Evolutionary conservation across 1,139 yeast species (phyloP).

Genomic region (Blastobotrys buckinghamii): DNA sequence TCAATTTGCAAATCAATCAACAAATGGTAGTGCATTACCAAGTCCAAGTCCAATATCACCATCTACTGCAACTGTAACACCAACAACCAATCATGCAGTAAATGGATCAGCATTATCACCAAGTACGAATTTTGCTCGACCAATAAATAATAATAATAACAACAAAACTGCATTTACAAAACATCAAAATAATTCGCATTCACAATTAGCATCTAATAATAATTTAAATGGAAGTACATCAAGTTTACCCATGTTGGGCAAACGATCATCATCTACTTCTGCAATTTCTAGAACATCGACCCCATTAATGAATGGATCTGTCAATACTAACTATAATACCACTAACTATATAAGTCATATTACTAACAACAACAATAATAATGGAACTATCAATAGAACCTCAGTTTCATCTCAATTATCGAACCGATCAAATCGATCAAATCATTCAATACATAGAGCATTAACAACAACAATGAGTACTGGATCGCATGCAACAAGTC

Average conservation of each 20-base stretch:
- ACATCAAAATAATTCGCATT: constrained; percentile 3
- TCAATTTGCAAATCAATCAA: background rate
- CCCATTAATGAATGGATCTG: background rate
- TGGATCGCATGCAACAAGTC: background rate
- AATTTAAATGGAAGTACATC: background rate
- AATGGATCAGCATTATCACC: background rate
- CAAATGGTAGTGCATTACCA: background rate
- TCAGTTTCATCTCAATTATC: constrained; percentile 14
- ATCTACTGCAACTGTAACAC: background rate
- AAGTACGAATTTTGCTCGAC: background rate
- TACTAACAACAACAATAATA: background rate
- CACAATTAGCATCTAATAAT: background rate
- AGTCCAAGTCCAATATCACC: background rate
- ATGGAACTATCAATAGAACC: constrained; percentile 8
- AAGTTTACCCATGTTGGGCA: constrained; percentile 1
- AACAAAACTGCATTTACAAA: constrained; percentile 1
- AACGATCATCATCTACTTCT: constrained; percentile 10
- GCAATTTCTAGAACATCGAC: constrained; percentile 7
- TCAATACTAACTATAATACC: background rate
- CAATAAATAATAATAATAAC: background rate
- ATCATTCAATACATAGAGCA: constrained; percentile 8
- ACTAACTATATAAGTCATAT: background rate
- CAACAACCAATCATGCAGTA: no score
- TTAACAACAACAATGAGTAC: constrained; percentile 5
- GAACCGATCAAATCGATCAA: constrained; percentile 10